Conservation (phyloP, 2,329 filamentous ascomycete genomes). For the Penicillium thymicola region DNA sequence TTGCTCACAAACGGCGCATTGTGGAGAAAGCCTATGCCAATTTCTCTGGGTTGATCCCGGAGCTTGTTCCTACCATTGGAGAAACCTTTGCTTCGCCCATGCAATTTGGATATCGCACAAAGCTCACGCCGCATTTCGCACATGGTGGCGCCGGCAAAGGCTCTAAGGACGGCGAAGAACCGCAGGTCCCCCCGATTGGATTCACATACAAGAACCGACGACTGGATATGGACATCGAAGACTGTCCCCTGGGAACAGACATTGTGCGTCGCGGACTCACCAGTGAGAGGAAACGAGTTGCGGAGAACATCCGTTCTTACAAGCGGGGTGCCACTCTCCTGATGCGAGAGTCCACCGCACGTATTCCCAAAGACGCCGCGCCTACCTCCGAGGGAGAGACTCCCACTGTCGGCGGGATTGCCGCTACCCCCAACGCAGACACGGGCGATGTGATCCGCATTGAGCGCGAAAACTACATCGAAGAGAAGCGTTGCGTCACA, state of each 20-base stretch:
- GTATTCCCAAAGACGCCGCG: constrained; percentile 42
- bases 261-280: constrained; percentile 77
- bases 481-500: constrained; percentile 85
- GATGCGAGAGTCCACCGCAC: constrained; percentile 76
- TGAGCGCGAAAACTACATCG: constrained; percentile 60
- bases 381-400: constrained; percentile 14
- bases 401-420: constrained; percentile 22
- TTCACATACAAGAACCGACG: constrained; percentile 85
- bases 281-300: constrained; percentile 73
- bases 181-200: constrained; percentile 76
- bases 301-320: constrained; percentile 67
- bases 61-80: constrained; percentile 69
- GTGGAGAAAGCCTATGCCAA: constrained; percentile 89
- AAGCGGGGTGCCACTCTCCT: constrained; percentile 81
- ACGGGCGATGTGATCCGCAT: constrained; percentile 51
- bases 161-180: constrained; percentile 48
- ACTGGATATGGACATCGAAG: constrained; percentile 86
- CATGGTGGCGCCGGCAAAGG: constrained; percentile 55
- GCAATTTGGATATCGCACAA: constrained; percentile 92
- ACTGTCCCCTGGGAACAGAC: constrained; percentile 91
- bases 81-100: constrained; percentile 88
- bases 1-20: constrained; percentile 77
- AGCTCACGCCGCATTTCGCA: constrained; percentile 95
- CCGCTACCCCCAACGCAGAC: constrained; percentile 29
- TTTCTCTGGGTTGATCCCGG: constrained; percentile 78